Evolutionary conservation across 176 grass and related monocot species (phyloP).

Genomic region (Avena eriantha): DNA sequence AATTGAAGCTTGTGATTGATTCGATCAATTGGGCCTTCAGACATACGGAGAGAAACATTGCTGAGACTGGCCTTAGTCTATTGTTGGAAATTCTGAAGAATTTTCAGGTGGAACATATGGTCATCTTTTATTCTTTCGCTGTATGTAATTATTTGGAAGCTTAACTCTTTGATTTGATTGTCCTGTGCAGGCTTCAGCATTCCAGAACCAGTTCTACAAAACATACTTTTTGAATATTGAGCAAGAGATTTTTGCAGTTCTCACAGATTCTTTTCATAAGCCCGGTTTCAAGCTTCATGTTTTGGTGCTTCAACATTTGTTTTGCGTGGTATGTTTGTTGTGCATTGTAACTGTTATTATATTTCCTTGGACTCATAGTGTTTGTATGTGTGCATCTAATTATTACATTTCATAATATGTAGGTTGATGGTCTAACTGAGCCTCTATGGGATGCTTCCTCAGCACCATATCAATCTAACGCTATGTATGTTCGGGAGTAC

Average conservation of each 20-base stretch:
- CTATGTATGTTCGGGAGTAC: slow-evolving; percentile 93
- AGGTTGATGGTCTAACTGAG: slow-evolving; percentile 94
- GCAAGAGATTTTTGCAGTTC: slow-evolving; percentile 98
- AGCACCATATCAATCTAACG: slow-evolving; percentile 79
- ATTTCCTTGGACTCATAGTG: not conserved
- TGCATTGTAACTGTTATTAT: slow-evolving; percentile 1
- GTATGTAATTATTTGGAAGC: slow-evolving; percentile 1
- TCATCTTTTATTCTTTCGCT: not conserved
- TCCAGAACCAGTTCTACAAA: slow-evolving; percentile 98
- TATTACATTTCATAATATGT: slow-evolving; percentile 35
- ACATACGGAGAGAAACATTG: slow-evolving; percentile 99
- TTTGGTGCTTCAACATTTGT: slow-evolving; percentile 94
- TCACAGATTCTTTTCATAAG: slow-evolving; percentile 99
- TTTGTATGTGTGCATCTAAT: slow-evolving; percentile 25
- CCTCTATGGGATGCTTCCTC: slow-evolving; percentile 86
- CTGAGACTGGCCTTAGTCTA: slow-evolving; percentile 94
- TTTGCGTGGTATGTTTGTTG: slow-evolving; percentile 74
- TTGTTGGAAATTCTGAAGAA: slow-evolving; percentile 94
- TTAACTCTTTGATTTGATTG: slow-evolving; percentile 32
- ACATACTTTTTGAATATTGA: slow-evolving; percentile 94
- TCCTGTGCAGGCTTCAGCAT: slow-evolving; percentile 77
- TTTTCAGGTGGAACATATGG: slow-evolving; percentile 68
- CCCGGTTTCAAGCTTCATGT: slow-evolving; percentile 99
- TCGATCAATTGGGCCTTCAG: slow-evolving; percentile 98
- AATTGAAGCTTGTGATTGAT: slow-evolving; percentile 99